These are phyloP conservation scores for Coniophora puteana DNA, from an alignment of 1,284 basidiomycete genomes.

Conservation along the genomic window DNA sequence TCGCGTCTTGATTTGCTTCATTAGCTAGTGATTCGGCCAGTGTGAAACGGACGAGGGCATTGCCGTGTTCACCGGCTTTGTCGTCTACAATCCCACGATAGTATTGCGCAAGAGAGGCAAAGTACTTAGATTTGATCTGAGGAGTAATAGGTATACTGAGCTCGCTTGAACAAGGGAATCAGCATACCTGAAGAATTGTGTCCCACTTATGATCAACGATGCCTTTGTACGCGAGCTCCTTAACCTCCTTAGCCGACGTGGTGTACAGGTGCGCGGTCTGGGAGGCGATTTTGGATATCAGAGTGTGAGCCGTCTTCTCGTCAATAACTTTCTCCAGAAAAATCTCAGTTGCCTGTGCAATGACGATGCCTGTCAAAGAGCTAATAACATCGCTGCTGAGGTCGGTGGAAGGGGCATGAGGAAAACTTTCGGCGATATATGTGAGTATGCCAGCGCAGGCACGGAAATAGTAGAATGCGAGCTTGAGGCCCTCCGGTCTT, in stretches of 20 bases:
- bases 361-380: conserved; percentile 81
- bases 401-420: conserved; percentile 98
- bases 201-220: conserved; percentile 97
- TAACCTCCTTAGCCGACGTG: conserved; percentile 81
- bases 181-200: conserved; percentile 70
- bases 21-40: conserved; percentile 82
- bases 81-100: conserved; percentile 82
- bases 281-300: conserved; percentile 85
- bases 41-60: conserved; percentile 78
- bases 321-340: conserved; percentile 94
- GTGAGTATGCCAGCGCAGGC: conserved; percentile 97
- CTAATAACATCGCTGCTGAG: conserved; percentile 93
- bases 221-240: conserved; percentile 93
- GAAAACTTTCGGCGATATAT: conserved; percentile 99
- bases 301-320: conserved; percentile 80
- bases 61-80: conserved; percentile 83
- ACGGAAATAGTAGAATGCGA: conserved; percentile 89
- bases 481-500: conserved; percentile 93
- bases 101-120: conserved; percentile 85
- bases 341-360: conserved; percentile 94
- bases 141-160: conserved; percentile 6
- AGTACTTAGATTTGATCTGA: conserved; percentile 93
- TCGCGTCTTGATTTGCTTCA: conserved; percentile 73
- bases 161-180: neutral
- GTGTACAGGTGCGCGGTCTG: conserved; percentile 84